Evolutionary conservation across 768 basidiomycete genomes (phyloP).

Genomic region (Lepiota brunneoincarnata): DNA sequence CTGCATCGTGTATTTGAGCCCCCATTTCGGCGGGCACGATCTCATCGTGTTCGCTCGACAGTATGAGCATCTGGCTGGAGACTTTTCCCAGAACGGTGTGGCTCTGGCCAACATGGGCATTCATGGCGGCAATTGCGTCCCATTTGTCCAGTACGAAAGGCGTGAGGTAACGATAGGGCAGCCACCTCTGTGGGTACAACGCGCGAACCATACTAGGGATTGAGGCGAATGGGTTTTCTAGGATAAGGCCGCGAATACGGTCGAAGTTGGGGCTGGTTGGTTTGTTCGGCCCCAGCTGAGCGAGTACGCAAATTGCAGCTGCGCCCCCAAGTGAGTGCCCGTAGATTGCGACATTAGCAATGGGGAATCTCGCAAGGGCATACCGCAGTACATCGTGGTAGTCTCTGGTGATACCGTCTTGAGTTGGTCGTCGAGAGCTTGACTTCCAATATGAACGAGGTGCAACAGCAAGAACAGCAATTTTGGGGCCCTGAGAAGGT

Average conservation of each 20-base stretch:
- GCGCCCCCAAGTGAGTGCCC: constrained; percentile 51
- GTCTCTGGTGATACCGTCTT: constrained; percentile 37
- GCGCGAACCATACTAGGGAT: constrained; percentile 44
- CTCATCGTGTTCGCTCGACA: constrained; percentile 44
- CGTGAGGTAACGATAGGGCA: constrained; percentile 48
- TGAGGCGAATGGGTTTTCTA: constrained; percentile 51
- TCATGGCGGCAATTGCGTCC: constrained; percentile 37
- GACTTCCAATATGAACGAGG: constrained; percentile 54
- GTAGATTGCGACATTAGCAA: constrained; percentile 33
- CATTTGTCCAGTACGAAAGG: constrained; percentile 43
- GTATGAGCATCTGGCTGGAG: constrained; percentile 25
- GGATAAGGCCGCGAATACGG: constrained; percentile 33
- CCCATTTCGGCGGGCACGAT: constrained; percentile 42
- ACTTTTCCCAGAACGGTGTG: constrained; percentile 16
- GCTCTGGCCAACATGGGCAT: background rate
- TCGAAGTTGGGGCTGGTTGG: background rate
- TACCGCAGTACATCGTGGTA: constrained; percentile 32
- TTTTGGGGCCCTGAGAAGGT: constrained; percentile 4
- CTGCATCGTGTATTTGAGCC: constrained; percentile 17
- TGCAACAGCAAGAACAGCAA: constrained; percentile 35
- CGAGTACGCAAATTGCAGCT: constrained; percentile 37
- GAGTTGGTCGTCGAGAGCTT: constrained; percentile 32
- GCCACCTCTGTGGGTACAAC: constrained; percentile 44
- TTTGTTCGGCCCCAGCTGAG: constrained; percentile 11
- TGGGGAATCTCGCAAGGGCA: constrained; percentile 29